Percentiles rank a stretch among this genome's conserved stretches.
Evolutionary conservation across 257 asterid species (phyloP).

Genomic region (Coffea eugenioides): DNA sequence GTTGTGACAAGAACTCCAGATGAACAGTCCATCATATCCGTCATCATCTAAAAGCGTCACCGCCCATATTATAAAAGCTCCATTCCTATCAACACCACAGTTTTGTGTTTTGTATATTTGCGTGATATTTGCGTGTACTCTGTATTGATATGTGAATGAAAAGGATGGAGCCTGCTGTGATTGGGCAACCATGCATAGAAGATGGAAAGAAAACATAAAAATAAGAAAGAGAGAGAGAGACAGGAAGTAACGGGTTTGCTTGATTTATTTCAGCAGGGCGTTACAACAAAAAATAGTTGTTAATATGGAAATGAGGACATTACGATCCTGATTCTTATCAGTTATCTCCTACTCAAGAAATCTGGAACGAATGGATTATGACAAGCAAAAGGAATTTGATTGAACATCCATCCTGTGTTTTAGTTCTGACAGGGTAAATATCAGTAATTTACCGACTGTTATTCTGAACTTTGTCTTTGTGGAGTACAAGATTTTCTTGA

Average conservation of each 20-base stretch:
- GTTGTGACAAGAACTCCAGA: slow-evolving; percentile 9
- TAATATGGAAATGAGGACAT: neutral
- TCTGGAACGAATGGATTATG: neutral
- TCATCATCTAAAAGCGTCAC: neutral
- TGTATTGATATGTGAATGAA: neutral
- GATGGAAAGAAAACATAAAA: no score
- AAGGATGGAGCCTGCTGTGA: neutral
- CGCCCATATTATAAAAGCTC: neutral
- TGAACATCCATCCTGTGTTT: no score
- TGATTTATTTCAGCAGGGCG: neutral
- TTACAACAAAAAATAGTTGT: neutral
- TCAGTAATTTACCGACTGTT: no score
- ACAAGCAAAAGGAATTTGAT: no score
- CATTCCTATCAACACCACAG: neutral
- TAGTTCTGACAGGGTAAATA: no score
- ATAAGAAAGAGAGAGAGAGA: neutral
- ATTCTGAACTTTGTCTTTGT: no score
- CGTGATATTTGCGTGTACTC: neutral
- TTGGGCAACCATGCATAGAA: no score
- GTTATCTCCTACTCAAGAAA: neutral
- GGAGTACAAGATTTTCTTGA: no score
- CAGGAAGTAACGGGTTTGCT: neutral
- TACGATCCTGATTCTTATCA: neutral
- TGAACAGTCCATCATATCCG: neutral
- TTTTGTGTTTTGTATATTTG: neutral